A percentile compares a stretch with the other conserved stretches of the same genome.
Conservation (phyloP, 75 land plant species). For the Ceratopteris richardii region DNA sequence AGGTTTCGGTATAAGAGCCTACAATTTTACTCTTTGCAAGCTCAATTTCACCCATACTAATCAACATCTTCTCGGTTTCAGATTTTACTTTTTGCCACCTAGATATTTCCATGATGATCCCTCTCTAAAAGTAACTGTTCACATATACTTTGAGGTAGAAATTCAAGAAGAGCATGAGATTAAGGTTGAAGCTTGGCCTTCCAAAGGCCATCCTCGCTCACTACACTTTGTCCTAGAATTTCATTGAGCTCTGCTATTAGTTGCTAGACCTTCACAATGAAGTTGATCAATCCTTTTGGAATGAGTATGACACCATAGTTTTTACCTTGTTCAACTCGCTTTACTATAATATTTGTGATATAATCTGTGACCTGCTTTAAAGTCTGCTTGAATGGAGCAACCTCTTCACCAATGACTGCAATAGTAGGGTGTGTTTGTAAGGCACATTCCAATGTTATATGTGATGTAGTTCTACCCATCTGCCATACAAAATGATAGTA, state of each 20-base stretch:
- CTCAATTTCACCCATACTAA: slow-evolving; percentile 91
- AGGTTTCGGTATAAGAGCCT: slow-evolving; percentile 47
- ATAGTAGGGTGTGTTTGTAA: slow-evolving; percentile 93
- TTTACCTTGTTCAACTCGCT: slow-evolving; percentile 67
- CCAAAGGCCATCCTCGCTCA: slow-evolving; percentile 78
- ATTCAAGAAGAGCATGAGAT: slow-evolving; percentile 60
- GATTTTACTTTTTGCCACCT: slow-evolving; percentile 92
- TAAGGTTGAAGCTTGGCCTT: slow-evolving; percentile 55
- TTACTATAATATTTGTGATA: slow-evolving; percentile 73
- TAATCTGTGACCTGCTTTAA: slow-evolving; percentile 77
- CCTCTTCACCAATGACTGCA: slow-evolving; percentile 81
- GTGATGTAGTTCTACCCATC: no score
- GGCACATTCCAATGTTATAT: slow-evolving; percentile 88
- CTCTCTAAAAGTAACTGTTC: slow-evolving; percentile 87
- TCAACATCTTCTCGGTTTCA: slow-evolving; percentile 97
- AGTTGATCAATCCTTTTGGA: no score
- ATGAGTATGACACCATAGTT: slow-evolving; percentile 94
- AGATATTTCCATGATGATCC: slow-evolving; percentile 97
- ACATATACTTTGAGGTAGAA: slow-evolving; percentile 70
- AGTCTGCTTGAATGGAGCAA: slow-evolving; percentile 70
- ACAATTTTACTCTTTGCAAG: slow-evolving; percentile 54
- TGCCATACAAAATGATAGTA: no score
- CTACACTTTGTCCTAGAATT: slow-evolving; percentile 54
- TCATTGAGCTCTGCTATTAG: slow-evolving; percentile 84
- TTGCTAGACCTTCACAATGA: slow-evolving; percentile 55